Conservation (phyloP, 2,329 filamentous ascomycete genomes). For the Gliomastix tumulicola region DNA sequence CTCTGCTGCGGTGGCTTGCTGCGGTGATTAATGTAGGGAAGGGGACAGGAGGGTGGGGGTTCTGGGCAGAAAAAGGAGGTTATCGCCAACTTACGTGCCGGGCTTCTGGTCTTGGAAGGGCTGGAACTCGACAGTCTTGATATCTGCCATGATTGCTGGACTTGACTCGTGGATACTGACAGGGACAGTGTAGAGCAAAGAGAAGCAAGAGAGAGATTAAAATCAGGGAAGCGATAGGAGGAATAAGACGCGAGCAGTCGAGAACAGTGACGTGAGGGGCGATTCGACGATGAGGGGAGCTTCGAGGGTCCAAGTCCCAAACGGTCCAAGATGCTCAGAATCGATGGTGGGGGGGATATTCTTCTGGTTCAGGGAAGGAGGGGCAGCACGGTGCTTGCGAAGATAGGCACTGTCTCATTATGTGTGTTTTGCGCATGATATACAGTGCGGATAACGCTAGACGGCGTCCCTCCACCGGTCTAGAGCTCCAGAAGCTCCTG, state of each 20-base stretch:
- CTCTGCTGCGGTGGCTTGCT: no score
- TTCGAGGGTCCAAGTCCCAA: no score
- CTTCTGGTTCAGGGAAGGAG: slow-evolving; percentile 5
- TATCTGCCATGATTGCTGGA: slow-evolving; percentile 47
- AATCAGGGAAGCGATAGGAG: not conserved
- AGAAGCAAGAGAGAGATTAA: slow-evolving; percentile 9
- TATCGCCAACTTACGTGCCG: slow-evolving; percentile 68
- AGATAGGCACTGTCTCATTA: no score
- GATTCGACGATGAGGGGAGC: slow-evolving; percentile 2
- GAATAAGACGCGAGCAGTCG: not conserved
- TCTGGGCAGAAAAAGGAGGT: slow-evolving; percentile 27
- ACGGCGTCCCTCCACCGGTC: no score
- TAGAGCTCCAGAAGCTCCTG: no score
- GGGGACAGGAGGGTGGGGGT: slow-evolving; percentile 12
- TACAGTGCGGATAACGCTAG: no score
- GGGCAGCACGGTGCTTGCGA: slow-evolving; percentile 5
- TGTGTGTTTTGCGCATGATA: no score
- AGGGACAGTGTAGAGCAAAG: slow-evolving; percentile 3
- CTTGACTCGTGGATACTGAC: slow-evolving; percentile 7
- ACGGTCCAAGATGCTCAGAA: no score
- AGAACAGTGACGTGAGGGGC: slow-evolving; percentile 7
- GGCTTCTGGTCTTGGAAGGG: slow-evolving; percentile 96
- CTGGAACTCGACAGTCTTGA: slow-evolving; percentile 73
- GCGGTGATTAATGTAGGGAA: no score
- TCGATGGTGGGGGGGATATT: slow-evolving; percentile 4